These are phyloP conservation scores for Phaeosphaeriaceae sp. DNA, from an alignment of 2,329 filamentous ascomycete genomes.

Conservation along the genomic window DNA sequence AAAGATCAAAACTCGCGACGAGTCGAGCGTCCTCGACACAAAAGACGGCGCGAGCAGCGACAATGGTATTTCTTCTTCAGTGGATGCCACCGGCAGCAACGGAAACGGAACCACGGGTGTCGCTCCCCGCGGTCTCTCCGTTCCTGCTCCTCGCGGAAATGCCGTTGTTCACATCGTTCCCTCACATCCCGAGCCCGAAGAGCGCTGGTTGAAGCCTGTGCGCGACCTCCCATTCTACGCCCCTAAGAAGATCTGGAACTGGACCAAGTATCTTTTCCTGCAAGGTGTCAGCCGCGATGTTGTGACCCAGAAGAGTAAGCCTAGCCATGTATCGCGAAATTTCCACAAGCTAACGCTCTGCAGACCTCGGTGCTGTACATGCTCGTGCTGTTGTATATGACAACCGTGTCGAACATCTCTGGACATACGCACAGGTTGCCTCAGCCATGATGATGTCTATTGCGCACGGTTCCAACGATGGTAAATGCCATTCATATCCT, in stretches of 20 bases:
- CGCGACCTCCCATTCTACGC: slow-evolving; percentile 28
- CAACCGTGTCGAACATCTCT: slow-evolving; percentile 35
- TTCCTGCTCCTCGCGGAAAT: neutral
- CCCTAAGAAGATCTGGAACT: slow-evolving; percentile 39
- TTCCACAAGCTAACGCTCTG: neutral
- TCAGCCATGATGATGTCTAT: slow-evolving; percentile 46
- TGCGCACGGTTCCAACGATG: slow-evolving; percentile 73
- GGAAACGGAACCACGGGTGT: neutral
- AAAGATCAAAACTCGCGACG: neutral
- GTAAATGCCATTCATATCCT: neutral
- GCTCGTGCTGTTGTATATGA: slow-evolving; percentile 41
- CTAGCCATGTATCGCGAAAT: neutral
- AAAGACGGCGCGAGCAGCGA: neutral
- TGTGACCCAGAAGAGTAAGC: slow-evolving; percentile 43
- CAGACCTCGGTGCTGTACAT: slow-evolving; percentile 41
- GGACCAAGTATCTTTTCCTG: slow-evolving; percentile 51
- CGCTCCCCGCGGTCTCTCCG: slow-evolving; percentile 3
- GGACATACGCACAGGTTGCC: slow-evolving; percentile 58
- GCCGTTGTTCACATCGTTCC: slow-evolving; percentile 1
- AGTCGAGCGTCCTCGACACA: neutral
- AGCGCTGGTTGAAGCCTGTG: slow-evolving; percentile 36
- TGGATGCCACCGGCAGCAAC: neutral
- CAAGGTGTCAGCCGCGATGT: slow-evolving; percentile 50
- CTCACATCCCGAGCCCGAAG: slow-evolving; percentile 23
- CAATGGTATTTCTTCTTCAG: slow-evolving; percentile 3